Conservation (phyloP, 2,329 filamentous ascomycete genomes). For the Coniochaeta ligniaria region DNA sequence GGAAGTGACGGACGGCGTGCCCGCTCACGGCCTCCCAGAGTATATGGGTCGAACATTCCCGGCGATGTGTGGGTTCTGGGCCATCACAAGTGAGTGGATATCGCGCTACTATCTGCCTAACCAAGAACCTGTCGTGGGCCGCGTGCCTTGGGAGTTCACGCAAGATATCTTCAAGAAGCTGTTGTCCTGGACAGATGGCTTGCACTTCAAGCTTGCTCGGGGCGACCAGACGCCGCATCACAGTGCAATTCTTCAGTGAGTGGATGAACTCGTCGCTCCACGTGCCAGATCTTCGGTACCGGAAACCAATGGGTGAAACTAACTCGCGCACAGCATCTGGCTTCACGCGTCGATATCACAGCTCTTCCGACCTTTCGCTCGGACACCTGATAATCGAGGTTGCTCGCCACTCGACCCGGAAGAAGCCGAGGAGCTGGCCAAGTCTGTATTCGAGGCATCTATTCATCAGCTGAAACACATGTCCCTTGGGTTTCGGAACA, state of each 20-base stretch:
- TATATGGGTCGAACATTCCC: conserved; percentile 12
- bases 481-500: conserved; percentile 7
- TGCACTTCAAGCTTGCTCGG: conserved; percentile 5
- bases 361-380: conserved; percentile 9
- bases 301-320: neutral
- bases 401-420: neutral
- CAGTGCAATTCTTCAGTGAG: conserved; percentile 9
- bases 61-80: conserved; percentile 9
- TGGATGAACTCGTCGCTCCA: neutral
- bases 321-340: conserved; percentile 3
- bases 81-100: conserved; percentile 6
- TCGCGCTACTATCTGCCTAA: conserved; percentile 6
- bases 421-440: neutral
- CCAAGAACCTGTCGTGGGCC: conserved; percentile 2
- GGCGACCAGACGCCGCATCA: conserved; percentile 7
- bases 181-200: conserved; percentile 9
- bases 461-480: conserved; percentile 12
- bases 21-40: conserved; percentile 8
- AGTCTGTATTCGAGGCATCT: conserved; percentile 5
- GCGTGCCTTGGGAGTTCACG: conserved; percentile 8
- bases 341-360: conserved; percentile 9
- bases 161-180: conserved; percentile 8
- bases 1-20: neutral
- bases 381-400: neutral
- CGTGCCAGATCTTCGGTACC: too few species aligned